Conservation (phyloP, 2,329 filamentous ascomycete species). For the Magnaporthiopsis rhizophila region DNA sequence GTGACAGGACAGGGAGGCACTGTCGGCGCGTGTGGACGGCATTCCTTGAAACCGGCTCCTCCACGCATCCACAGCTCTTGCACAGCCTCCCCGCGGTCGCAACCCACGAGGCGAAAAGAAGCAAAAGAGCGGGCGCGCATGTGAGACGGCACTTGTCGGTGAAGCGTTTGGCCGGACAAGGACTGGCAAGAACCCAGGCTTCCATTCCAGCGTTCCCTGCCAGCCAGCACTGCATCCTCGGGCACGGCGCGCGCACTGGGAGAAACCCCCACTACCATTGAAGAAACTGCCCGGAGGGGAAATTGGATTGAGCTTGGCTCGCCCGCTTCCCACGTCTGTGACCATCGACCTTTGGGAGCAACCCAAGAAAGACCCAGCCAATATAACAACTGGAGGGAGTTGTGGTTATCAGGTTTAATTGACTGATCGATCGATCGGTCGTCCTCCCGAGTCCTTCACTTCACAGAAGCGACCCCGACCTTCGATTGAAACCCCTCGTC, state of each 20-base stretch:
- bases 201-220: background rate
- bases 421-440: background rate
- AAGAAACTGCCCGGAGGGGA: background rate
- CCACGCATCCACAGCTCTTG: slow-evolving; percentile 1
- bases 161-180: background rate
- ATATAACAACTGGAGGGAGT: background rate
- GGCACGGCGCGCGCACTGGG: background rate
- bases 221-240: background rate
- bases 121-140: background rate
- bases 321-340: background rate
- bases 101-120: background rate
- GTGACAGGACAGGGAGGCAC: background rate
- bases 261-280: background rate
- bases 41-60: slow-evolving; percentile 2
- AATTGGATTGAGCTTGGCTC: background rate
- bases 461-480: no score
- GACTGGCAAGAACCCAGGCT: background rate
- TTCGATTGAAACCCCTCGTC: background rate
- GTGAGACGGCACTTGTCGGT: slow-evolving; percentile 5
- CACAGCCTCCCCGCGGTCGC: slow-evolving; percentile 4
- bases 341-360: background rate
- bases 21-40: background rate
- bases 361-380: background rate
- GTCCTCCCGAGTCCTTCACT: background rate
- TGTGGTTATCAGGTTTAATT: background rate